Evolutionary conservation across 2,329 filamentous ascomycete species (phyloP).

Genomic region (Colletotrichum neosansevieriae): DNA sequence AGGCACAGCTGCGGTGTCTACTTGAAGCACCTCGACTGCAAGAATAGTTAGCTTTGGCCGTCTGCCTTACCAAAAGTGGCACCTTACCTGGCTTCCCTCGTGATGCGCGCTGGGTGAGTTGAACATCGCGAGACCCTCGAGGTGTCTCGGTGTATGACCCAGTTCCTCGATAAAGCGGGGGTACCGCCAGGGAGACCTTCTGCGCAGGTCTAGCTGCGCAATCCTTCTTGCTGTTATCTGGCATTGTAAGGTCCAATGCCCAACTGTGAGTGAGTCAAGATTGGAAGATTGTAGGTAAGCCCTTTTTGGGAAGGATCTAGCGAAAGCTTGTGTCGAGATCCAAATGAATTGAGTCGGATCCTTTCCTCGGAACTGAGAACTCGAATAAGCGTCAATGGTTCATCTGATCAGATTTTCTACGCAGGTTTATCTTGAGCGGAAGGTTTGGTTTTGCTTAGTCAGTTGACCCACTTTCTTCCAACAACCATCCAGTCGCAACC

Average conservation of each 20-base stretch:
- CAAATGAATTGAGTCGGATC: not conserved
- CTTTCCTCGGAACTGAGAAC: not conserved
- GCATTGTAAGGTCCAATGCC: slow-evolving; percentile 9
- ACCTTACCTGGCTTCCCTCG: slow-evolving; percentile 29
- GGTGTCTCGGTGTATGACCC: slow-evolving; percentile 40
- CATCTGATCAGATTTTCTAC: slow-evolving; percentile 20
- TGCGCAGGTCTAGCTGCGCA: not conserved
- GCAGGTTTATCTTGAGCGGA: not conserved
- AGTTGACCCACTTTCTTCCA: slow-evolving; percentile 8
- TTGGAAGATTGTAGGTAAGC: not conserved
- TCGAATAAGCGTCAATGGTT: not conserved
- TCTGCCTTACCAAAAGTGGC: not conserved
- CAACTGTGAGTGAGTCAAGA: not conserved
- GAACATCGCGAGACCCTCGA: slow-evolving; percentile 30
- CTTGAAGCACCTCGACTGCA: slow-evolving; percentile 37
- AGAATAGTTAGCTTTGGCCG: slow-evolving; percentile 2
- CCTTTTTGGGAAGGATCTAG: not conserved
- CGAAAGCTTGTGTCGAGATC: not conserved
- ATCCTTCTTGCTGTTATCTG: not conserved
- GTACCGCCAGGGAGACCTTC: slow-evolving; percentile 27
- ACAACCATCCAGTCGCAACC: slow-evolving; percentile 16
- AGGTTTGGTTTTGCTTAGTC: slow-evolving; percentile 17
- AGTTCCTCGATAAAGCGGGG: slow-evolving; percentile 34
- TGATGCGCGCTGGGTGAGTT: slow-evolving; percentile 37
- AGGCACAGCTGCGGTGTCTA: slow-evolving; percentile 41